Conservation (phyloP, 129 eudicot species). For the Silybum marianum region DNA sequence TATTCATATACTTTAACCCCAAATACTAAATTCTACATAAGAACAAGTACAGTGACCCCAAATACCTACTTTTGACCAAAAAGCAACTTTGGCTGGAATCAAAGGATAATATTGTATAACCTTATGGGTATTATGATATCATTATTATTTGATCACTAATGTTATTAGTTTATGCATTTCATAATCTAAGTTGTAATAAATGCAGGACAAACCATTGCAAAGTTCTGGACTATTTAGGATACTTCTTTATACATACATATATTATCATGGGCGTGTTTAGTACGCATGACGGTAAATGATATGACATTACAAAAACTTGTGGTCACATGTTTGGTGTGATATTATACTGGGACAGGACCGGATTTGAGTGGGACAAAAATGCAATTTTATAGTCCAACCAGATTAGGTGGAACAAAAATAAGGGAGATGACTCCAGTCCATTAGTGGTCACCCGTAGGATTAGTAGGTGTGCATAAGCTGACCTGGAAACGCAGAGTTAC, state of each 20-base stretch:
- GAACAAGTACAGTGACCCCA: slow-evolving; percentile 29
- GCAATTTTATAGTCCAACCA: not conserved
- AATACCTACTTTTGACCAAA: slow-evolving; percentile 34
- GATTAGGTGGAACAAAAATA: not conserved
- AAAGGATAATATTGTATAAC: slow-evolving; percentile 34
- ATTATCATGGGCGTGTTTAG: not conserved
- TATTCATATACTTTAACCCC: slow-evolving; percentile 36
- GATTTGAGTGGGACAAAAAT: not conserved
- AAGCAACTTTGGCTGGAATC: slow-evolving; percentile 39
- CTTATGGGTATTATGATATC: slow-evolving; percentile 32
- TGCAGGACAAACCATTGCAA: not conserved
- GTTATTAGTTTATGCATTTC: slow-evolving; percentile 12
- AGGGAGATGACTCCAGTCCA: not conserved
- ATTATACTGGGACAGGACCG: not conserved
- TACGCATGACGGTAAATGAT: not conserved
- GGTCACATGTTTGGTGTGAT: not conserved
- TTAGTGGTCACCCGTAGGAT: too few species aligned
- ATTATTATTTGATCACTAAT: slow-evolving; percentile 20
- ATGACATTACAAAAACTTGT: not conserved
- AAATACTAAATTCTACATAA: slow-evolving; percentile 31
- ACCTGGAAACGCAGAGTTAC: too few species aligned
- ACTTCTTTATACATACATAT: not conserved
- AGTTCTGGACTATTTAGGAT: slow-evolving; percentile 24
- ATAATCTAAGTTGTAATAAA: slow-evolving; percentile 5
- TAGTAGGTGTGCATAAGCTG: too few species aligned